Evolutionary conservation across 805 yeast species (phyloP).

Genomic region (Sungouiozyma ichnusensis): DNA sequence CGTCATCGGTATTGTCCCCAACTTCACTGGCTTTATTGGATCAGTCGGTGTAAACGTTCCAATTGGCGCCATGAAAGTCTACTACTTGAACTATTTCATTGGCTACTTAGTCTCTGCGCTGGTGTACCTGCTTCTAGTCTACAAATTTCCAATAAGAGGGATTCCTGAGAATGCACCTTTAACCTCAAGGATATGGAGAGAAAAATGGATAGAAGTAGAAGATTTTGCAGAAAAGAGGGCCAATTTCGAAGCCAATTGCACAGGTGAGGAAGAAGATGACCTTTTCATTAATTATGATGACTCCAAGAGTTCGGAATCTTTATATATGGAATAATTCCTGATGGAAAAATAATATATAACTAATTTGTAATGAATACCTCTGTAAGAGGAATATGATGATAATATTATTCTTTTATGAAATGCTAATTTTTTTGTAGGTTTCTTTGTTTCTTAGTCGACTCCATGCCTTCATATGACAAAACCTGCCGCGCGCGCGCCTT

Average conservation of each 20-base stretch:
- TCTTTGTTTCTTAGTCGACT: too few species aligned
- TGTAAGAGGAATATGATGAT: too few species aligned
- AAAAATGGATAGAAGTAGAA: slow-evolving; percentile 52
- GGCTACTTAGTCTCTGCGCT: slow-evolving; percentile 56
- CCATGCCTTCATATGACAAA: neutral
- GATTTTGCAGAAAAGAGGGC: slow-evolving; percentile 38
- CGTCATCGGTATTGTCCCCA: slow-evolving; percentile 30
- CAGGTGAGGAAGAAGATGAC: neutral
- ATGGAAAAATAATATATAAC: too few species aligned
- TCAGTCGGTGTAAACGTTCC: slow-evolving; percentile 51
- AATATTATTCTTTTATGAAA: too few species aligned
- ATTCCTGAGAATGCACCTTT: slow-evolving; percentile 31
- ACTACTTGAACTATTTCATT: slow-evolving; percentile 60
- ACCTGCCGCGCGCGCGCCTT: neutral
- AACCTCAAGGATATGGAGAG: slow-evolving; percentile 47
- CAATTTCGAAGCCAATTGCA: neutral
- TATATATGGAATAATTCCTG: neutral
- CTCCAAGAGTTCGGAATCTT: neutral
- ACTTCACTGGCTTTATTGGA: slow-evolving; percentile 31
- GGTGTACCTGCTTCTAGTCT: slow-evolving; percentile 44
- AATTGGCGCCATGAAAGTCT: slow-evolving; percentile 63
- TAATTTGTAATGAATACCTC: too few species aligned
- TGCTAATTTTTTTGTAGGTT: too few species aligned
- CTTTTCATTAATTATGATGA: neutral
- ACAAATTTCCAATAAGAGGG: slow-evolving; percentile 45